These are phyloP conservation scores for Bipolaris zeicola DNA, from an alignment of 2,329 filamentous ascomycete species.

Conservation along the genomic window DNA sequence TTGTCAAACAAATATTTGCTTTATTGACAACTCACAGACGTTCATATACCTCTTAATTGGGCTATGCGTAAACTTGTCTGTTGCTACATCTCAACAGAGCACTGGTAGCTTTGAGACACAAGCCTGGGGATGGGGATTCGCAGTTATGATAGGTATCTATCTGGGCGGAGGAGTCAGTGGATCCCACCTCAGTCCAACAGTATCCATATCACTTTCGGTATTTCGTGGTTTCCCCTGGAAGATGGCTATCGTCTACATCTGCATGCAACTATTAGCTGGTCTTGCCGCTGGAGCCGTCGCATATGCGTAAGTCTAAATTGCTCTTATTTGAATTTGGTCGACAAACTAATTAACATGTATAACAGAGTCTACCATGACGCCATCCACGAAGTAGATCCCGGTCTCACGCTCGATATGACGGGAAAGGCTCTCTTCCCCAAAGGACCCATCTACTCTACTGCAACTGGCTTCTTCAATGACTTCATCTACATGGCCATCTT, in stretches of 20 bases:
- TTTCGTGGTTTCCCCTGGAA: constrained; percentile 66
- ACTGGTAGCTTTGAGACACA: constrained; percentile 38
- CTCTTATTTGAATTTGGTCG: constrained; percentile 26
- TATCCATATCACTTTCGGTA: constrained; percentile 51
- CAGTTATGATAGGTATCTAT: constrained; percentile 58
- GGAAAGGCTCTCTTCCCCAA: constrained; percentile 66
- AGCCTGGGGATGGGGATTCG: constrained; percentile 58
- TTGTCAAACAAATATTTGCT: no score
- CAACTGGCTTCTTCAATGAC: constrained; percentile 73
- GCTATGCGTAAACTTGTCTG: constrained; percentile 57
- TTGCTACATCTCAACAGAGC: constrained; percentile 55
- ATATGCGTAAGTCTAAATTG: constrained; percentile 40
- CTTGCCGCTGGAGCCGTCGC: constrained; percentile 54
- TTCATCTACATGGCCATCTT: constrained; percentile 69
- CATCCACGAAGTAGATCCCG: constrained; percentile 64
- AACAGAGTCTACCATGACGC: constrained; percentile 53
- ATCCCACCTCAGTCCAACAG: constrained; percentile 56
- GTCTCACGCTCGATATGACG: constrained; percentile 36
- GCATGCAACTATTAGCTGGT: constrained; percentile 60
- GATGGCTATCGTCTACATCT: constrained; percentile 58
- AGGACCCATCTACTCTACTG: constrained; percentile 63
- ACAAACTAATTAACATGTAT: constrained; percentile 24
- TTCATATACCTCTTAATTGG: constrained; percentile 50
- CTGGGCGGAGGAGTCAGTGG: constrained; percentile 55
- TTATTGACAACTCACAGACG: constrained; percentile 18